phyloP scores from a whole-genome alignment of 2,329 filamentous ascomycete species.

The Sporothrix mexicana region DNA sequence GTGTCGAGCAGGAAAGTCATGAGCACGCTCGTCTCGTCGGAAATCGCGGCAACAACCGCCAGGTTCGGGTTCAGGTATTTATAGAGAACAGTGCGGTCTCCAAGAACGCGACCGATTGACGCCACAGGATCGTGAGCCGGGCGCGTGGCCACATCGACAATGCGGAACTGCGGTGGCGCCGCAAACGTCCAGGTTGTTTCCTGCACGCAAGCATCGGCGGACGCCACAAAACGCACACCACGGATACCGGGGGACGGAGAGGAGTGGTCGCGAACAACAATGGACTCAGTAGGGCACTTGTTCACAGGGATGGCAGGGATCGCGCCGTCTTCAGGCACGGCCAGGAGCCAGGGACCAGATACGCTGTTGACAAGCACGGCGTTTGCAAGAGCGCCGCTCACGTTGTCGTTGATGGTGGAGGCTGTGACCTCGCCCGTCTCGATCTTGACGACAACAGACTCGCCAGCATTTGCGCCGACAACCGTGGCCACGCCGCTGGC shows the following conservation, averaged over 20 bases:
- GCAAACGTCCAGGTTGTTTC: slow-evolving; percentile 74
- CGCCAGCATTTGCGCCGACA: slow-evolving; percentile 62
- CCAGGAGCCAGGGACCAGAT: slow-evolving; percentile 59
- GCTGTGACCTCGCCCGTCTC: slow-evolving; percentile 56
- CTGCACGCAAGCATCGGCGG: slow-evolving; percentile 51
- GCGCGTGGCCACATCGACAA: slow-evolving; percentile 70
- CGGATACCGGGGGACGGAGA: slow-evolving; percentile 55
- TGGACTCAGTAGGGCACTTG: slow-evolving; percentile 56
- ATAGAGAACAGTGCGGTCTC: slow-evolving; percentile 91
- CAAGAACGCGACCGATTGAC: slow-evolving; percentile 92
- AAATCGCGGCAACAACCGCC: slow-evolving; percentile 73
- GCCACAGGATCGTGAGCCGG: slow-evolving; percentile 84
- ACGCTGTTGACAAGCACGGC: slow-evolving; percentile 60
- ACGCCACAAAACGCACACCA: slow-evolving; percentile 59
- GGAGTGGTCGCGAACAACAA: slow-evolving; percentile 54
- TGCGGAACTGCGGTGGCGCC: slow-evolving; percentile 67
- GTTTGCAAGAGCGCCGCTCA: slow-evolving; percentile 48
- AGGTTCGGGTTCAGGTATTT: slow-evolving; percentile 95
- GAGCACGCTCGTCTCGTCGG: slow-evolving; percentile 63
- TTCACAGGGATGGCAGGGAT: slow-evolving; percentile 54
- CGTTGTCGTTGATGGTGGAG: slow-evolving; percentile 49
- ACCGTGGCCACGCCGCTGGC: slow-evolving; percentile 62
- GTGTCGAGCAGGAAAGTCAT: slow-evolving; percentile 84
- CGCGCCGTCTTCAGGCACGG: slow-evolving; percentile 58
- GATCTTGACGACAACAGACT: slow-evolving; percentile 62